phyloP scores from a whole-genome alignment of 1,284 basidiomycete genomes.

The Malassezia equina region DNA sequence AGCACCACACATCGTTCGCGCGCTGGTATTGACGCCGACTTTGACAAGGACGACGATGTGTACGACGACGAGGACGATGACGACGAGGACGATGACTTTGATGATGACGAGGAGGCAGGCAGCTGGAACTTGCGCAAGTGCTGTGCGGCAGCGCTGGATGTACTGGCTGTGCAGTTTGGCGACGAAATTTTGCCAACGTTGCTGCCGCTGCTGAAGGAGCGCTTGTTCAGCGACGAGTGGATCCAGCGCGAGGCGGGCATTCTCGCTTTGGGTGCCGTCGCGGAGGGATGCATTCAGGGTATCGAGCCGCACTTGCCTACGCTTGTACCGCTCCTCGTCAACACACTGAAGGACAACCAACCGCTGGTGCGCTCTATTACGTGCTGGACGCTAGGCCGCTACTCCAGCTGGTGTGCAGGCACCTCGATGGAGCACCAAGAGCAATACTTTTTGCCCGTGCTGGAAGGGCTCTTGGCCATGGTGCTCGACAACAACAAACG shows the following conservation, averaged over 20 bases:
- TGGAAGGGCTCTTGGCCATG: constrained; percentile 96
- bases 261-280: constrained; percentile 90
- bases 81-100: constrained; percentile 76
- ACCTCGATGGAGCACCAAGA: constrained; percentile 74
- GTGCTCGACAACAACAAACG: constrained; percentile 99
- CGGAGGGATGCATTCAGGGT: constrained; percentile 93
- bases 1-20: constrained; percentile 28
- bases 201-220: constrained; percentile 79
- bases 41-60: constrained; percentile 54
- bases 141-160: constrained; percentile 91
- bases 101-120: constrained; percentile 90
- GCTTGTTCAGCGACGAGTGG: constrained; percentile 89
- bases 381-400: constrained; percentile 98
- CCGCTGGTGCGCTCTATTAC: constrained; percentile 95
- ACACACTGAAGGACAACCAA: constrained; percentile 82
- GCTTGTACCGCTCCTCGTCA: constrained; percentile 82
- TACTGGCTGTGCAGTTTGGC: constrained; percentile 84
- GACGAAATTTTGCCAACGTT: constrained; percentile 77
- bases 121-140: constrained; percentile 99
- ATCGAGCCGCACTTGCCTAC: constrained; percentile 88
- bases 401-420: constrained; percentile 83
- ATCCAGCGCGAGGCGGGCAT: constrained; percentile 89
- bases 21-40: constrained; percentile 24
- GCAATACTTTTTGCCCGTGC: constrained; percentile 84
- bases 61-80: constrained; percentile 73